Evolutionary conservation across 2,329 filamentous ascomycete species (phyloP).

Genomic region (Fulvia fulva): DNA sequence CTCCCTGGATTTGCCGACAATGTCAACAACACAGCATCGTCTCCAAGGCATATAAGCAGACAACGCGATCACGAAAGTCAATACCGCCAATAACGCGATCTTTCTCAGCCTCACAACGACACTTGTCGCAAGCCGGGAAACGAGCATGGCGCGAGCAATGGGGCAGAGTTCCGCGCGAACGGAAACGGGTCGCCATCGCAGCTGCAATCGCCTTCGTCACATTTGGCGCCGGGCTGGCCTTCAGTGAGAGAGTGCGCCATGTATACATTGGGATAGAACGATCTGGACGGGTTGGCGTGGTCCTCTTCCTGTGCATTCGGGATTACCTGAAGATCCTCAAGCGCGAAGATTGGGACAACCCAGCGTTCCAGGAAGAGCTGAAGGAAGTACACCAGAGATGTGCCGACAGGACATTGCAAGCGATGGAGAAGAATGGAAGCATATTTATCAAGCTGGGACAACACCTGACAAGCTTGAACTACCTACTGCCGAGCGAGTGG

Average conservation of each 20-base stretch:
- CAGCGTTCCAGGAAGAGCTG: constrained; percentile 63
- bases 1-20: constrained; percentile 24
- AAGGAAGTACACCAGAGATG: constrained; percentile 88
- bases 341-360: constrained; percentile 55
- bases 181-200: constrained; percentile 30
- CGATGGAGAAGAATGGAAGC: constrained; percentile 91
- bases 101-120: constrained; percentile 1
- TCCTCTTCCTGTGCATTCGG: constrained; percentile 78
- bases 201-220: constrained; percentile 30
- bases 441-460: constrained; percentile 98
- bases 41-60: not conserved
- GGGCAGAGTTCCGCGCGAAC: constrained; percentile 17
- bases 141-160: constrained; percentile 28
- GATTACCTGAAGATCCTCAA: constrained; percentile 92
- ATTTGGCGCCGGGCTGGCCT: constrained; percentile 43
- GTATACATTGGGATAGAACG: constrained; percentile 71
- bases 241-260: constrained; percentile 68
- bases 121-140: constrained; percentile 24
- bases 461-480: constrained; percentile 93
- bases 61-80: constrained; percentile 10
- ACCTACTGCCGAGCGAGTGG: constrained; percentile 87
- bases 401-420: constrained; percentile 77
- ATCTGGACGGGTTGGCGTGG: constrained; percentile 70
- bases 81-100: constrained; percentile 8
- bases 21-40: constrained; percentile 12